phyloP scores from a whole-genome alignment of 2,329 filamentous ascomycete genomes.

The Escovopsis sp. region DNA sequence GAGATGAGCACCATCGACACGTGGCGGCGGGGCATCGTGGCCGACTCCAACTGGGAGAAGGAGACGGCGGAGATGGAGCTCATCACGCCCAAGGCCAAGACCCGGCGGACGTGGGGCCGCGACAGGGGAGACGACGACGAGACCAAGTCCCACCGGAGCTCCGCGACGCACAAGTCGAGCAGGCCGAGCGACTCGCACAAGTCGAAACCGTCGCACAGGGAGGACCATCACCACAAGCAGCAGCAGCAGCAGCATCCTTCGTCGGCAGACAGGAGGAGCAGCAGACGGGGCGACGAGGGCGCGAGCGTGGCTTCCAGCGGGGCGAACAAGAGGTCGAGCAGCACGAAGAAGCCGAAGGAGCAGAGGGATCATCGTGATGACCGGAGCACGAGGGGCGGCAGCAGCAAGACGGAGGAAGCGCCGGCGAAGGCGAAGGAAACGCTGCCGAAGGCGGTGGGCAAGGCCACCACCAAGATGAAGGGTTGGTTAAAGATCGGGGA shows the following conservation, averaged over 20 bases:
- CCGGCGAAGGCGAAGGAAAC: conserved; percentile 9
- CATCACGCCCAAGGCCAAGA: conserved; percentile 36
- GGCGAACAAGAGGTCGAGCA: conserved; percentile 14
- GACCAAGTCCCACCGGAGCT: conserved; percentile 21
- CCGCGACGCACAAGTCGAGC: conserved; percentile 17
- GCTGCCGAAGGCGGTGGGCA: conserved; percentile 27
- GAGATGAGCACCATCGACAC: conserved; percentile 43
- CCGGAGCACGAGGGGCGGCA: conserved; percentile 6
- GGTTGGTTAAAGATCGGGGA: conserved; percentile 43
- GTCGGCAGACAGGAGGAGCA: conserved; percentile 8
- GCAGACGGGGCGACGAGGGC: conserved; percentile 3
- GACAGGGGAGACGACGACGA: conserved; percentile 26
- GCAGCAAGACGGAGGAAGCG: conserved; percentile 18
- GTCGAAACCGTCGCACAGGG: conserved; percentile 4
- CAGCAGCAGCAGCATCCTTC: conserved; percentile 12
- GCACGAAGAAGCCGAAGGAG: conserved; percentile 21
- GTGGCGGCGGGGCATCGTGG: conserved; percentile 42
- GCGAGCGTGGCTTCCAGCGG: conserved; percentile 24
- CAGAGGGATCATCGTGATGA: background rate
- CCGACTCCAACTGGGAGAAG: conserved; percentile 19
- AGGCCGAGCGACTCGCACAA: conserved; percentile 14
- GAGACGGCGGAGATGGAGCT: conserved; percentile 39
- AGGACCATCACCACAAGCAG: conserved; percentile 6
- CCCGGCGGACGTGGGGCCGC: no score
- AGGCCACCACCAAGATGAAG: conserved; percentile 45